Base-by-base conservation (phyloP, 129 eudicot species). In the Flaveria trinervia region DNA sequence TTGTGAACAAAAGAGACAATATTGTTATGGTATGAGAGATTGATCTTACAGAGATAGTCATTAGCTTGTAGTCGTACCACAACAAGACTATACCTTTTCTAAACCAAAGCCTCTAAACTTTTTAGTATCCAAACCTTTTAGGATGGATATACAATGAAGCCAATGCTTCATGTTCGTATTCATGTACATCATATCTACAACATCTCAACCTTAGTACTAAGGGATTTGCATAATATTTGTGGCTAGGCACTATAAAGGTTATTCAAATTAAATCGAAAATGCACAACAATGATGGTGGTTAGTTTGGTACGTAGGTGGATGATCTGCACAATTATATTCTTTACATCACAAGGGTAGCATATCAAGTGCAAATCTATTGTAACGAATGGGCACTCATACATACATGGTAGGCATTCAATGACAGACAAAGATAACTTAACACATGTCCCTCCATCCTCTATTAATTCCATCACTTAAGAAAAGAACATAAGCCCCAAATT, bases 221-320 rank as follows among this genome's bases (percentile, higher is more conserved):
- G 65, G 22, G 11, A 11, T 46, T 50, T 43, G 72, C 61, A 46
- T 79, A 43, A 71, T 39, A 64, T 64, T 22, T 49, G 71, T 79
- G 72, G 71, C 66, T 61, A 79, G 56, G 9, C 57, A 62, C 65
- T 76, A 66, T 45, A 7, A 28, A 79, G 83, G 57, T 78, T 72
- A 71, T 72, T 17, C 68, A 39, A 72, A 79, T 79, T 79, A 62
- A 64, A 72, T 50, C 18, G 1, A 36, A 72, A 71, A 43, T 54
- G 59, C 73, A 79, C 60, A 72, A 33, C 56, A 51, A 71, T 72
- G 73, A 64, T 50, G 68, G 1, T 71, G 77, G 77, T 30, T 30
- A 16, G 70, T 55, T 11, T 4, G 81, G 82, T 33, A 33, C 39
- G 7, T 79, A 79, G 72, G 83, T 71, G 57, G 48, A 78, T 20